phyloP scores from a whole-genome alignment of 495 filamentous ascomycete genomes.

The Aspergillus taichungensis region DNA sequence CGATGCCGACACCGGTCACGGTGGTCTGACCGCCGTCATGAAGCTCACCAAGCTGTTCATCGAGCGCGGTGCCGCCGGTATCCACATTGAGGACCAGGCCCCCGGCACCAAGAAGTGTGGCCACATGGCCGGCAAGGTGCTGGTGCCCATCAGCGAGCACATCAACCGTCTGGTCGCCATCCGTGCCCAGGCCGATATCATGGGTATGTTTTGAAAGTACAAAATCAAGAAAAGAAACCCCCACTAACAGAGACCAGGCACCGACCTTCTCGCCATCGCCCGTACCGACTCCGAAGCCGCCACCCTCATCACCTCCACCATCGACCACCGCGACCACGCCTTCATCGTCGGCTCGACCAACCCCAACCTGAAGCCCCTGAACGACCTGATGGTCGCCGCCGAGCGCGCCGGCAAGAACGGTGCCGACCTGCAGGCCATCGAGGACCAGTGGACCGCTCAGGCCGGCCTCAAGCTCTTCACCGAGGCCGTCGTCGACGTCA shows the following conservation, averaged over 20 bases:
- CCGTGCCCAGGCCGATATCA: constrained; percentile 95
- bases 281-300: constrained; percentile 97
- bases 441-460: constrained; percentile 76
- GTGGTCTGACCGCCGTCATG: constrained; percentile 95
- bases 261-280: constrained; percentile 81
- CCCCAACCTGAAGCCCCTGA: constrained; percentile 70
- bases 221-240: neutral
- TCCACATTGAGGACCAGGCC: constrained; percentile 98
- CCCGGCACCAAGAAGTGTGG: constrained; percentile 99
- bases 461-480: constrained; percentile 87
- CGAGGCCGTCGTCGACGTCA: constrained; percentile 77
- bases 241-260: constrained; percentile 33
- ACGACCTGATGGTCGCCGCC: constrained; percentile 83
- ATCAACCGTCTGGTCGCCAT: constrained; percentile 97
- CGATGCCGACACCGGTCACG: constrained; percentile 96
- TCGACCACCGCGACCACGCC: constrained; percentile 86
- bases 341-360: constrained; percentile 92
- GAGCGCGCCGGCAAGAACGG: constrained; percentile 78
- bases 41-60: constrained; percentile 97
- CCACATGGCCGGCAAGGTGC: constrained; percentile 98
- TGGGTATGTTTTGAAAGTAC: constrained; percentile 52
- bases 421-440: constrained; percentile 76
- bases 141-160: constrained; percentile 95
- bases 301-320: constrained; percentile 92
- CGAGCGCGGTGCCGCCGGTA: constrained; percentile 93